Conservation (phyloP, 139 green algal genomes). For the Klebsormidium nitens region DNA sequence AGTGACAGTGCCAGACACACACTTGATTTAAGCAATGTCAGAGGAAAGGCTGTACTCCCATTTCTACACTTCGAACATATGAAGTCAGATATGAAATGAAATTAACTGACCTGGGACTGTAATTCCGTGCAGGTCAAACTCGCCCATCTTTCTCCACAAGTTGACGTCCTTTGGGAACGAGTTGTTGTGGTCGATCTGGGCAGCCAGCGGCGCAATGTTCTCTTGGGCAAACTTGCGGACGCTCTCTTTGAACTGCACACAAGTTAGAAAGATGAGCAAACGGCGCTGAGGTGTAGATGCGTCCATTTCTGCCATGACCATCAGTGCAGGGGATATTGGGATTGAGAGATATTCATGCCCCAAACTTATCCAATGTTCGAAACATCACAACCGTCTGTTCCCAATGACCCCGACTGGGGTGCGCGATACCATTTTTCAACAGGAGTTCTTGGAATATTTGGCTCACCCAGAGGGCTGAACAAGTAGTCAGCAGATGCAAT, state of each 20-base stretch:
- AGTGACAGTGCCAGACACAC: not conserved
- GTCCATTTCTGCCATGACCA: too few relatives aligned
- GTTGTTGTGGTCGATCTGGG: conserved; percentile 68
- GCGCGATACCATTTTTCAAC: too few relatives aligned
- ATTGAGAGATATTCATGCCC: too few relatives aligned
- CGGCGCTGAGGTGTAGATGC: too few relatives aligned
- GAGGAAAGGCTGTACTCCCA: not conserved
- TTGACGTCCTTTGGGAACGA: conserved; percentile 68
- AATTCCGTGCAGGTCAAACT: conserved; percentile 74
- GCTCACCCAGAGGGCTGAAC: too few relatives aligned
- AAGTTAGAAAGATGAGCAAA: too few relatives aligned
- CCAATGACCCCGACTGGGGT: too few relatives aligned
- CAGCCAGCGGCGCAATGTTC: conserved; percentile 69
- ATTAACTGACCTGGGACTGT: conserved; percentile 27
- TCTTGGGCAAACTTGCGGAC: conserved; percentile 60
- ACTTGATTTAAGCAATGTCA: not conserved
- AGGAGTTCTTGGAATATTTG: too few relatives aligned
- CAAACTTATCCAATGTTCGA: too few relatives aligned
- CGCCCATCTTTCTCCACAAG: conserved; percentile 78
- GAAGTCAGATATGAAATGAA: not conserved
- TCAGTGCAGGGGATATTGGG: too few relatives aligned
- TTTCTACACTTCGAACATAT: not conserved
- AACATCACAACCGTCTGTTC: too few relatives aligned
- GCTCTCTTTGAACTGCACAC: conserved; percentile 51
- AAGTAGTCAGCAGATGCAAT: too few relatives aligned